Conservation (phyloP, 345 rosid species). For the Ceriops decandra region DNA sequence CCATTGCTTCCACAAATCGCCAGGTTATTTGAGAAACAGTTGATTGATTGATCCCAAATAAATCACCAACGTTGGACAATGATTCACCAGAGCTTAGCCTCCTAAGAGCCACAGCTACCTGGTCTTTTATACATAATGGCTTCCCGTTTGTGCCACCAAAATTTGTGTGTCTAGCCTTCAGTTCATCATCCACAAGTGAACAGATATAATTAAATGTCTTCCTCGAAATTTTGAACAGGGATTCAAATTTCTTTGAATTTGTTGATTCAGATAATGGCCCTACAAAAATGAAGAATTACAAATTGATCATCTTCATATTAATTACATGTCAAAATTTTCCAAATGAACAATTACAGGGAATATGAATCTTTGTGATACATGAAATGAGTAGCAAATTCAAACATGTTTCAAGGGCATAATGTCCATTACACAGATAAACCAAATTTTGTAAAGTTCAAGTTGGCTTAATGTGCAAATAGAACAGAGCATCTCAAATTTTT, state of each 20-base stretch:
- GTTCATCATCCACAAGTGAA: constrained; percentile 62
- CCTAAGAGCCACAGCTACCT: constrained; percentile 69
- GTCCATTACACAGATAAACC: neutral
- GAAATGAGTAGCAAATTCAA: neutral
- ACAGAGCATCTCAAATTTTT: no score
- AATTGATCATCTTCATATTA: neutral
- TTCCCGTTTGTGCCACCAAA: constrained; percentile 44
- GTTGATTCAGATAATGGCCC: constrained; percentile 41
- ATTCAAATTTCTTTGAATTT: constrained; percentile 51
- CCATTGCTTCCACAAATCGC: constrained; percentile 79
- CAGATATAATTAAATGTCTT: constrained; percentile 67
- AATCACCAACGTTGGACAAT: constrained; percentile 56
- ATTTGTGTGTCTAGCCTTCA: constrained; percentile 49
- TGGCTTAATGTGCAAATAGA: no score
- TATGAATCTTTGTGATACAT: neutral
- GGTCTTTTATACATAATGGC: constrained; percentile 49
- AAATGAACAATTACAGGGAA: neutral
- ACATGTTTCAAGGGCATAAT: neutral
- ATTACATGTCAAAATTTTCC: neutral
- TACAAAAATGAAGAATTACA: constrained; percentile 18
- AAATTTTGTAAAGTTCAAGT: neutral
- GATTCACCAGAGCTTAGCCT: constrained; percentile 80
- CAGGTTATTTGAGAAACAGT: constrained; percentile 74
- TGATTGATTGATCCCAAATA: constrained; percentile 64
- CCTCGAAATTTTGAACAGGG: constrained; percentile 61